Evolutionary conservation across 2,329 filamentous ascomycete species (phyloP), one percentile per base, ranked within the genome.

Genomic region (Lachnellula subtilissima): DNA sequence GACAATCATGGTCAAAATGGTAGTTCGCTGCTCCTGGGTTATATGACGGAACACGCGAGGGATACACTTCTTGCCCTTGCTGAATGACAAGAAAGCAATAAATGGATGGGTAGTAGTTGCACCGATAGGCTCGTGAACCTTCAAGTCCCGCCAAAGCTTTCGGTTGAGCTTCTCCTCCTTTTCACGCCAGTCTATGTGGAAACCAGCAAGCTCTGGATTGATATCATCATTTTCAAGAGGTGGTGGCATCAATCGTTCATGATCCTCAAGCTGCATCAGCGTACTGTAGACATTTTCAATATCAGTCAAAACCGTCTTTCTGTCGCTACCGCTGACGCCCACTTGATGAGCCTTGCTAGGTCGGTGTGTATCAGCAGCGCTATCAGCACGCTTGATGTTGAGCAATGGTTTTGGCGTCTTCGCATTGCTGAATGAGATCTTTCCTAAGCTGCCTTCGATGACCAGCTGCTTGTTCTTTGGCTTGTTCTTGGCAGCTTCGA

Each of bases 401-500:
- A 99, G 84, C 55, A 97, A 78, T 15, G 93, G 91, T 73, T 96
- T 94, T 0, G 94, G 94, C 0, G 94, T 96, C 78, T 97, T 99
- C 48, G 94, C 91, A 68, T 99, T 99, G 78, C 93, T 97, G 76
- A 97, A 99, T 0, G 93, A 96, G 56, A 99, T 99, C 77, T 97
- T 99, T 63, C 94, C 94, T 50, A 99, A 76, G 68, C 91, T 97
- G 25, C 94, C 94, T 69, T 97, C 93, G 57, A 99, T 93, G 19
- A 97, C 92, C 8, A 99, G 80, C 71, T 97, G 92, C 68, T 95
- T 96, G 70, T 96, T 97, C 79, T 99, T 99, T 12, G 94, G 94
- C 73, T 96, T 93, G 58, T 91, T 90, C 76, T 97, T 99, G 52
- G 94, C 94, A 1, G 94, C 94, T 70, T 99, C 94, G 0, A 99